These are phyloP conservation scores for Backusella morwellensis DNA, from an alignment of 192 early-diverging fungal genomes.

Conservation along the genomic window DNA sequence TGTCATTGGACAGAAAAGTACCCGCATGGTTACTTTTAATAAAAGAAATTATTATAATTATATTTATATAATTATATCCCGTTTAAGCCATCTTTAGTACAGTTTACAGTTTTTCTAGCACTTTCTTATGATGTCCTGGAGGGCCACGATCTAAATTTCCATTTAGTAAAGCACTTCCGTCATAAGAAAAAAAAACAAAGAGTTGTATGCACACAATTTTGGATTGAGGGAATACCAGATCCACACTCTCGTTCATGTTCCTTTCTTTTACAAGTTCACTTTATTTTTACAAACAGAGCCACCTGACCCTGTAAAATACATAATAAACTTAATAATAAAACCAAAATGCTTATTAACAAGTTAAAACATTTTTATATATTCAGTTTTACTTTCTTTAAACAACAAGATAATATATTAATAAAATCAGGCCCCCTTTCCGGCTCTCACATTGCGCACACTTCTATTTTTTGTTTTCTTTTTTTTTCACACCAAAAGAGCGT, in stretches of 20 bases:
- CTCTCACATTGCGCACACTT: background rate
- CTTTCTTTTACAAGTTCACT: background rate
- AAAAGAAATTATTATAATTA: constrained; percentile 11
- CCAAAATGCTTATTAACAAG: background rate
- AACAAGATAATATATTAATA: background rate
- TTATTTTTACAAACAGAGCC: background rate
- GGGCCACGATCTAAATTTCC: constrained; percentile 1
- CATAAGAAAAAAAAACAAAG: background rate
- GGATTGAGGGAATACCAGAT: constrained; percentile 4
- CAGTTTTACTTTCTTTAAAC: background rate
- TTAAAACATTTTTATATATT: background rate
- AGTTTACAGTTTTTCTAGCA: background rate
- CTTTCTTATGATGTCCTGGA: background rate
- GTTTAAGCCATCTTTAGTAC: constrained; percentile 3
- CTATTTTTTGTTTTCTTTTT: constrained; percentile 1
- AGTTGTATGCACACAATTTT: background rate
- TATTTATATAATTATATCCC: background rate
- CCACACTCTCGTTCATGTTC: background rate
- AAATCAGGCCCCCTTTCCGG: background rate
- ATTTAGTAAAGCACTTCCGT: background rate
- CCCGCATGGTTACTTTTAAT: constrained; percentile 31
- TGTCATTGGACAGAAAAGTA: background rate
- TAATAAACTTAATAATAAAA: background rate
- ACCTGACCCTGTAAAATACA: background rate
- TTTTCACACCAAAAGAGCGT: constrained; percentile 5